Evolutionary conservation across 768 basidiomycete genomes (phyloP).

Genomic region (Epithele typhae): DNA sequence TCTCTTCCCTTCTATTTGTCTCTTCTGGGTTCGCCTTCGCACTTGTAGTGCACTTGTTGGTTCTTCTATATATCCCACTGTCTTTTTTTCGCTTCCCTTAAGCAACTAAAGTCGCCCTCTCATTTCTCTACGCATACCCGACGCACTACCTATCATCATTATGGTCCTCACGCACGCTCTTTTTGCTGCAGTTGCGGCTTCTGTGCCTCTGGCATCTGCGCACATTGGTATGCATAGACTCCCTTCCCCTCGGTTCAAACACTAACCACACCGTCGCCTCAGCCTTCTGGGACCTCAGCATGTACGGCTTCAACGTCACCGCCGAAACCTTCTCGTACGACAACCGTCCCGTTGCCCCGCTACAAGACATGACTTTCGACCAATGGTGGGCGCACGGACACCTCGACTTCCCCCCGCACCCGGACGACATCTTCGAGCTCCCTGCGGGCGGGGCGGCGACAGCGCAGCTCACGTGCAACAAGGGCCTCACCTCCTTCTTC

Average conservation of each 20-base stretch:
- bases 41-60: background rate
- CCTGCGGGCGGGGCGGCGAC: constrained; percentile 54
- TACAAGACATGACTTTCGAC: constrained; percentile 34
- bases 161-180: constrained; percentile 4
- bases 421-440: constrained; percentile 52
- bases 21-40: too few relatives aligned
- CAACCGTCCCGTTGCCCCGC: constrained; percentile 53
- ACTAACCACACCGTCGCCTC: background rate
- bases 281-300: constrained; percentile 53
- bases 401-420: constrained; percentile 52
- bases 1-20: too few relatives aligned
- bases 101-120: too few relatives aligned
- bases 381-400: constrained; percentile 64
- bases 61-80: too few relatives aligned
- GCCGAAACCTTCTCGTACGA: constrained; percentile 50
- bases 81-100: too few relatives aligned
- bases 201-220: constrained; percentile 10
- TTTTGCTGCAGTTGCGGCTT: constrained; percentile 10
- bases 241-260: background rate
- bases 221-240: constrained; percentile 14
- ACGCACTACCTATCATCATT: too few relatives aligned
- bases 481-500: constrained; percentile 56
- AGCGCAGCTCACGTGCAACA: constrained; percentile 53
- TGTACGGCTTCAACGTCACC: constrained; percentile 72
- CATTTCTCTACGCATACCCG: too few relatives aligned